Base-by-base conservation (phyloP, 805 yeast species). In the Metschnikowia continentalis region DNA sequence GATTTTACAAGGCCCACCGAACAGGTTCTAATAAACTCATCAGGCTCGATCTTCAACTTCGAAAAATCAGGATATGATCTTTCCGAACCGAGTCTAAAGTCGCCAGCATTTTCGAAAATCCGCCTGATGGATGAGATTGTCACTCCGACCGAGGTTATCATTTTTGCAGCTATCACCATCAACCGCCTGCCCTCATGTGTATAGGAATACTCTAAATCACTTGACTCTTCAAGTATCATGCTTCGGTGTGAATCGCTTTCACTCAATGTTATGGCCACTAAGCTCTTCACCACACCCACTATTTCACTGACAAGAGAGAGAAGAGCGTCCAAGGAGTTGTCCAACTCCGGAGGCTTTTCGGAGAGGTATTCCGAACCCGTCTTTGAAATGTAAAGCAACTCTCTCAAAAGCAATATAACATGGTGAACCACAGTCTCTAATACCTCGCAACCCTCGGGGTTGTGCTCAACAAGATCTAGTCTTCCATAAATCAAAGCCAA, bases 381-480 rank as follows among this genome's bases (percentile, higher is more conserved):
- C 55, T 81, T 82, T 26, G 84, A 80, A 30, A 83, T 81, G 60
- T 79, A 81, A 20, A 83, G 68, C 33, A 85, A 64, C 60, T 88
- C 95, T 60, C 86, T 71, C 42, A 85, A 66, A 17, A 87, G 64
- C 32, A 86, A 64, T 47, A 84, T 84, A 40, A 87, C 75, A 57
- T 88, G 94, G 58, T 84, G 88, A 2, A 83, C 79, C 14, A 88
- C 69, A 15, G 77, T 74, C 58, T 87, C 91, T 48, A 88, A 64
- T 6, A 82, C 65, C 55, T 84, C 85, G 61, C 90, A 83, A 2
- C 92, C 92, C 15, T 73, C 72, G 3, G 82, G 76, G 61, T 86
- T 87, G 58, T 83, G 86, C 61, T 88, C 94, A 35, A 87, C 81
- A 65, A 88, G 73, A 64, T 88, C 94, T 55, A 88, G 67, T 58